Evolutionary conservation across 208 protist species (phyloP).

Genomic region (Acanthamoeba sp.): DNA sequence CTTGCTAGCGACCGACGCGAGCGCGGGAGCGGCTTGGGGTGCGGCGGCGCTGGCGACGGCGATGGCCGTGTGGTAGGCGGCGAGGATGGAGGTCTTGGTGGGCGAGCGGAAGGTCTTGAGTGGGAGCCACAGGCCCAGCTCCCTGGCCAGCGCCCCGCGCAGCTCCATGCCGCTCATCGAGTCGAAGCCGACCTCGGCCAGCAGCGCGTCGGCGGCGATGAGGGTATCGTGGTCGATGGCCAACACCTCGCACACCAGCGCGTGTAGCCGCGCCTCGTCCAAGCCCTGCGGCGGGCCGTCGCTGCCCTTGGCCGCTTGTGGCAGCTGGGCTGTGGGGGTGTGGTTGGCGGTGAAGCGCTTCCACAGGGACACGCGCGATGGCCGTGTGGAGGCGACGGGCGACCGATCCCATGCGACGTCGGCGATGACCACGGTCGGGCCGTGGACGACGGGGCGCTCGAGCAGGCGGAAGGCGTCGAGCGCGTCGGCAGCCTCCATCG

Average conservation of each 20-base stretch:
- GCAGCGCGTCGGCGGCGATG: slow-evolving; percentile 18
- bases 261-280: not conserved
- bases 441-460: not conserved
- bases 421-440: not conserved
- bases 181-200: slow-evolving; percentile 51
- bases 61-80: not conserved
- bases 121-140: slow-evolving; percentile 6
- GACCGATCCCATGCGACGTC: not conserved
- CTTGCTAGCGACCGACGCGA: too few species aligned
- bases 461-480: slow-evolving; percentile 3
- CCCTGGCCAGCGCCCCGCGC: slow-evolving; percentile 13
- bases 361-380: slow-evolving; percentile 6
- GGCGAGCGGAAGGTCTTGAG: slow-evolving; percentile 70
- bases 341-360: not conserved
- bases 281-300: too few species aligned
- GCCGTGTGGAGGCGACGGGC: not conserved
- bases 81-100: slow-evolving; percentile 60
- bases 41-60: not conserved
- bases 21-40: not conserved
- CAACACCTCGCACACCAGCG: slow-evolving; percentile 30
- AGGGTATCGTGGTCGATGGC: not conserved
- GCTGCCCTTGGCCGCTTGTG: not conserved
- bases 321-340: not conserved
- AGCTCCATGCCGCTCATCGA: slow-evolving; percentile 67
- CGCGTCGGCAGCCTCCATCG: slow-evolving; percentile 13